Percentiles rank a stretch among this genome's conserved stretches.
phyloP scores from a whole-genome alignment of 768 basidiomycete species.

The Daedaleopsis sinensis region DNA sequence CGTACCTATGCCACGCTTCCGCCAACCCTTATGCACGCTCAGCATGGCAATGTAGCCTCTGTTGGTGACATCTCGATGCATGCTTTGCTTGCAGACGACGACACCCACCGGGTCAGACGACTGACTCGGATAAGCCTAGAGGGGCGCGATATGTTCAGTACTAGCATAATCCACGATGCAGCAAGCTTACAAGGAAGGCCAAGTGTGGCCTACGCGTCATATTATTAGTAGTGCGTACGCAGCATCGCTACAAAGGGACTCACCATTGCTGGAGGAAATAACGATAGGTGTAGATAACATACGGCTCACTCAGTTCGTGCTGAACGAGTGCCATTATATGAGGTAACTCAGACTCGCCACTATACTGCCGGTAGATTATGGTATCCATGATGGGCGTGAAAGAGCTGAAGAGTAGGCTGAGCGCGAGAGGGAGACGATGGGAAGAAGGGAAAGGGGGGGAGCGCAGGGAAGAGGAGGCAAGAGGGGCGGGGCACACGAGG shows the following conservation, averaged over 20 bases:
- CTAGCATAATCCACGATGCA: slow-evolving; percentile 11
- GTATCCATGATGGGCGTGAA: slow-evolving; percentile 14
- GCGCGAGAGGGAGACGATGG: neutral
- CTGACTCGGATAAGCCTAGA: slow-evolving; percentile 61
- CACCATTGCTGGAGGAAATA: slow-evolving; percentile 98
- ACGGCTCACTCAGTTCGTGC: slow-evolving; percentile 93
- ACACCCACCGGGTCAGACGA: slow-evolving; percentile 76
- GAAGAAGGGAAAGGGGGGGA: neutral
- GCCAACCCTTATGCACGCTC: slow-evolving; percentile 80
- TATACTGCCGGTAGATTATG: slow-evolving; percentile 72
- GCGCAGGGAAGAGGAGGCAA: slow-evolving; percentile 15
- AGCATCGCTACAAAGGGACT: slow-evolving; percentile 31
- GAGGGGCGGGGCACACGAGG: neutral
- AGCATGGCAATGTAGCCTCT: slow-evolving; percentile 99
- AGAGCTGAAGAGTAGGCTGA: neutral
- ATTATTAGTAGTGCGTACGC: neutral
- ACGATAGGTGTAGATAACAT: slow-evolving; percentile 94
- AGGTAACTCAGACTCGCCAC: slow-evolving; percentile 76
- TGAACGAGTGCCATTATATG: slow-evolving; percentile 88
- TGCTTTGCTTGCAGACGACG: slow-evolving; percentile 96
- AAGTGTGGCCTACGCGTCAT: slow-evolving; percentile 79
- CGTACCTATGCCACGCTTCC: slow-evolving; percentile 93
- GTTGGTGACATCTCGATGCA: slow-evolving; percentile 73
- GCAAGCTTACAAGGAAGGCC: slow-evolving; percentile 65
- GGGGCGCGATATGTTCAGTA: slow-evolving; percentile 23